Evolutionary conservation across 164 flowering plant species (phyloP).

Genomic region (Vitis riparia): DNA sequence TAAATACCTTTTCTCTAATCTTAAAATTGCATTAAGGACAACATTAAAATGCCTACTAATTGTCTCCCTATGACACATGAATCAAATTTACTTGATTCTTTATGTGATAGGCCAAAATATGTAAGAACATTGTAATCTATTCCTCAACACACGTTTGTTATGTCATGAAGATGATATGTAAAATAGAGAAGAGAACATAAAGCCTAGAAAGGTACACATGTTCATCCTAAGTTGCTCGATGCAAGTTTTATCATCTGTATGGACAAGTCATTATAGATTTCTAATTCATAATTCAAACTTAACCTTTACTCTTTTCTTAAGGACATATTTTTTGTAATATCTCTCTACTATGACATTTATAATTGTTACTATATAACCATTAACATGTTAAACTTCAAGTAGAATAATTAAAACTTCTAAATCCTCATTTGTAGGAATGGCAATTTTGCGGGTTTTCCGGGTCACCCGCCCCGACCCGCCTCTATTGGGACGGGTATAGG

Average conservation of each 20-base stretch:
- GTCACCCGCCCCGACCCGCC: too few relatives aligned
- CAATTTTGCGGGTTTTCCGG: too few relatives aligned
- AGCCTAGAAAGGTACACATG: not conserved
- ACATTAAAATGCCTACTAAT: conserved; percentile 10
- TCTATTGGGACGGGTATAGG: too few relatives aligned
- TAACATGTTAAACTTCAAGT: too few relatives aligned
- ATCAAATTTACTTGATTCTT: not conserved
- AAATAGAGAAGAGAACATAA: not conserved
- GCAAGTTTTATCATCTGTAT: not conserved
- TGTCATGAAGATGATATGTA: not conserved
- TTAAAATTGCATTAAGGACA: conserved; percentile 1
- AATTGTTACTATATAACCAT: too few relatives aligned
- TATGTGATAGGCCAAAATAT: conserved; percentile 11
- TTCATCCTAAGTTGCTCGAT: conserved; percentile 3
- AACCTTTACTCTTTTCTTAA: too few relatives aligned
- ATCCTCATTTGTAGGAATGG: too few relatives aligned
- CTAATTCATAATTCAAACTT: too few relatives aligned
- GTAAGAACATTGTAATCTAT: conserved; percentile 12
- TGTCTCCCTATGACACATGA: conserved; percentile 8
- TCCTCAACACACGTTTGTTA: conserved; percentile 9
- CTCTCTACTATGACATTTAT: too few relatives aligned
- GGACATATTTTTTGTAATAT: too few relatives aligned
- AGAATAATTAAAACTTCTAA: too few relatives aligned
- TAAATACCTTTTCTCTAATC: not conserved
- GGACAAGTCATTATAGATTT: not conserved